Evolutionary conservation across 78 protist genomes (phyloP).

Genomic region (Paratrimastix pyriformis): DNA sequence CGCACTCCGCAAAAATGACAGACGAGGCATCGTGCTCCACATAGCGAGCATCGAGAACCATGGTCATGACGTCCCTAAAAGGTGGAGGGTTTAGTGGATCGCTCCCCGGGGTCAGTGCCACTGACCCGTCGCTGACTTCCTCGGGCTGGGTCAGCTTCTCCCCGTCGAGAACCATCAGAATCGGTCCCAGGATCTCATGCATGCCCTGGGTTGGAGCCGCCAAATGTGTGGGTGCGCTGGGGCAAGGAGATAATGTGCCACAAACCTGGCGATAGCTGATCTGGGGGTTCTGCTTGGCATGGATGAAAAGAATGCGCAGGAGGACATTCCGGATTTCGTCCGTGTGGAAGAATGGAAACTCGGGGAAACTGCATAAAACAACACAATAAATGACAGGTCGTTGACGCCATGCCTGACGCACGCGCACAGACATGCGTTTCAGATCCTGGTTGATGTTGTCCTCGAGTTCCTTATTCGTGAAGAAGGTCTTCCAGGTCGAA

Average conservation of each 20-base stretch:
- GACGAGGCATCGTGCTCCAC: slow-evolving; percentile 17
- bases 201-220: too few species aligned
- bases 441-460: slow-evolving; percentile 46
- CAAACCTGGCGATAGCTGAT: slow-evolving; percentile 50
- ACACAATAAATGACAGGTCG: too few species aligned
- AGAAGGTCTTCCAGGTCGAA: slow-evolving; percentile 44
- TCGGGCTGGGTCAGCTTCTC: too few species aligned
- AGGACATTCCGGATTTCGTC: slow-evolving; percentile 13
- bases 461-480: slow-evolving; percentile 39
- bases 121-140: too few species aligned
- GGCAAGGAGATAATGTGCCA: too few species aligned
- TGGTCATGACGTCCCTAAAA: background rate
- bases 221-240: too few species aligned
- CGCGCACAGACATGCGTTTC: slow-evolving; percentile 9
- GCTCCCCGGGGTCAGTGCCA: too few species aligned
- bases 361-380: slow-evolving; percentile 51
- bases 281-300: slow-evolving; percentile 32
- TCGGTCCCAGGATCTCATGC: slow-evolving; percentile 67
- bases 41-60: background rate
- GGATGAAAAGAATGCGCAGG: slow-evolving; percentile 40
- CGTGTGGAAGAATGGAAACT: slow-evolving; percentile 42
- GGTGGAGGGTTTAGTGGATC: too few species aligned
- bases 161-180: slow-evolving; percentile 19
- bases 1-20: too few species aligned
- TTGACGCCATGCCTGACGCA: background rate